Base-by-base conservation (phyloP, 768 basidiomycete species). In the Serendipita indica region DNA sequence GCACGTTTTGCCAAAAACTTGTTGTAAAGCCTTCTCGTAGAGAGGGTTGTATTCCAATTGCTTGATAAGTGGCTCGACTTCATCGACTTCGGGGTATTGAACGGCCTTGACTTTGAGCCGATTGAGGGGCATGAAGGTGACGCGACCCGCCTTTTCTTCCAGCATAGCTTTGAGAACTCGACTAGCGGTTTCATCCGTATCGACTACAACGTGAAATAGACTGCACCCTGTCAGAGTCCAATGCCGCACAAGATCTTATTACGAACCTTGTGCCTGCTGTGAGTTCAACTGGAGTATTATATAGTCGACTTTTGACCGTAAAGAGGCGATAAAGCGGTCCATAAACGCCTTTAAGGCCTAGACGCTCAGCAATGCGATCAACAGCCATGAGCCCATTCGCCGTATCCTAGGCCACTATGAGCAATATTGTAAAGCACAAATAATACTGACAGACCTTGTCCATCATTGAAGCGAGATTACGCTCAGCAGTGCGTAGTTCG, bases 71-170 rank as follows among this genome's bases (percentile, higher is more conserved):
- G 88, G 87, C 58, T 87, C 82, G 0, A 84, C 83, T 61, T 89
- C 85, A 60, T 82, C 78, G 0, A 82, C 84, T 72, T 85, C 75
- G 67, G 74, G 37, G 45, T 77, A 79, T 6, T 84, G 84, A 18
- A 80, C 73, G 0, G 78, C 74, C 62, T 86, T 89, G 57, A 86
- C 85, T 64, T 85, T 84, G 60, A 99, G 81, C 13, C 96, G 85
- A 70, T 98, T 98, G 37, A 99, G 79, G 18, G 96, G 96, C 85
- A 99, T 93, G 72, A 98, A 97, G 0, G 96, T 99, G 5, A 99
- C 88, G 56, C 96, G 83, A 1, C 94, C 96, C 10, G 82, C 86
- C 68, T 87, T 89, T 68, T 98, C 92, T 66, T 83, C 83, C 64
- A 92, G 73, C 94, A 99, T 97, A 63, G 86, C 74, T 18, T 96